These are phyloP conservation scores for Sordaria brevicollis DNA, from an alignment of 495 filamentous ascomycete genomes.

Conservation along the genomic window DNA sequence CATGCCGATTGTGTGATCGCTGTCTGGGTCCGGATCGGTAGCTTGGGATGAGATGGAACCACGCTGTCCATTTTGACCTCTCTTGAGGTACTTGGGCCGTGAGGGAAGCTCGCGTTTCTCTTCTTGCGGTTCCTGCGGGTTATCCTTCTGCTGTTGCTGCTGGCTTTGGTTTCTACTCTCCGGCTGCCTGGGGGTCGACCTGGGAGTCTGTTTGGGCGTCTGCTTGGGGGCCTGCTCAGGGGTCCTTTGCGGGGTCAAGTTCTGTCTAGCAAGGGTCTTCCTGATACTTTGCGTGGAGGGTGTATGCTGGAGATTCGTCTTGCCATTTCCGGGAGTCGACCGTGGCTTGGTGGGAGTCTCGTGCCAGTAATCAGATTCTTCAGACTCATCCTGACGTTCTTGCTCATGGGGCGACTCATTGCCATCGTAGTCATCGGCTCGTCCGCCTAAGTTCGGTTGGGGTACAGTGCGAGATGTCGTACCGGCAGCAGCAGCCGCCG, in stretches of 20 bases:
- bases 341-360: constrained; percentile 7
- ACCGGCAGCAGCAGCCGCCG: constrained; percentile 50
- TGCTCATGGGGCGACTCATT: background rate
- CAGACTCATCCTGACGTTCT: background rate
- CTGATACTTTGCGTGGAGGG: background rate
- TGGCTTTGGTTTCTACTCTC: constrained; percentile 22
- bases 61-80: constrained; percentile 63
- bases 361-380: background rate
- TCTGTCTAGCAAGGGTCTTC: constrained; percentile 39
- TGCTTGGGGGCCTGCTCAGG: constrained; percentile 13
- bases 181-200: background rate
- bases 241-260: constrained; percentile 27
- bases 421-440: constrained; percentile 2
- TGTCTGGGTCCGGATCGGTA: constrained; percentile 49
- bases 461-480: constrained; percentile 43
- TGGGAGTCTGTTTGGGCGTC: constrained; percentile 14
- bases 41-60: constrained; percentile 67
- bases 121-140: background rate
- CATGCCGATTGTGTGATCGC: constrained; percentile 53
- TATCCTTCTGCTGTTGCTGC: constrained; percentile 14
- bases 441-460: constrained; percentile 24
- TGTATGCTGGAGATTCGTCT: constrained; percentile 7
- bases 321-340: constrained; percentile 3
- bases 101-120: constrained; percentile 1
- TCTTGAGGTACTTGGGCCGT: constrained; percentile 63